Percentiles rank a stretch among this genome's conserved stretches.
Conservation (phyloP, 805 yeast genomes). For the Ogataea saltuana region DNA sequence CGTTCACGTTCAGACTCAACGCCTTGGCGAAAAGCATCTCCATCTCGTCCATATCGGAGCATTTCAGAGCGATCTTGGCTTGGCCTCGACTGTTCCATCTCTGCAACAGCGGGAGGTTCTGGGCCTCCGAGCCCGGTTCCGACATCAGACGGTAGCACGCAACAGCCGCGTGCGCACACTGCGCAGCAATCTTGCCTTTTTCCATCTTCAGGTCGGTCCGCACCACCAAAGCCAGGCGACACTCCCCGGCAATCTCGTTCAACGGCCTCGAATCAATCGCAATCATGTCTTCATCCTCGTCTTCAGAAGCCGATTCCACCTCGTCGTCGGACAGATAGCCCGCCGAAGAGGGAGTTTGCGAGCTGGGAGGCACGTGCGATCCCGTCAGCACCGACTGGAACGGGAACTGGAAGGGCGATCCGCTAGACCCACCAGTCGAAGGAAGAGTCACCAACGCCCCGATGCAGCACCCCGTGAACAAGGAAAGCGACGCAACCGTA, state of each 20-base stretch:
- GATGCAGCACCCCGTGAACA: constrained; percentile 33
- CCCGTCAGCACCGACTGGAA: constrained; percentile 14
- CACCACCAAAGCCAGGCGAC: constrained; percentile 82
- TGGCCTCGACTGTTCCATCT: constrained; percentile 88
- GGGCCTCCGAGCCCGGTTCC: constrained; percentile 49
- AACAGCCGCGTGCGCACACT: constrained; percentile 96
- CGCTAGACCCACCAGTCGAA: constrained; percentile 10
- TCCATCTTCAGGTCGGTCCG: constrained; percentile 90
- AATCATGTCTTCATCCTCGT: constrained; percentile 39
- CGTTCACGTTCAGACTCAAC: constrained; percentile 72
- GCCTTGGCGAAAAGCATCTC: constrained; percentile 80
- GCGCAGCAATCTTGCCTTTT: constrained; percentile 96
- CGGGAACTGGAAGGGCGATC: constrained; percentile 19
- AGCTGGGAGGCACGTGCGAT: constrained; percentile 8
- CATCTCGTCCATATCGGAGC: constrained; percentile 67
- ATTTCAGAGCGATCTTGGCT: constrained; percentile 88
- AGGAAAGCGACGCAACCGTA: constrained; percentile 28
- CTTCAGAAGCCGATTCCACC: constrained; percentile 8
- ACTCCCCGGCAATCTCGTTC: constrained; percentile 75
- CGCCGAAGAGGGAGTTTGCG: constrained; percentile 26
- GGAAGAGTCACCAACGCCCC: constrained; percentile 29
- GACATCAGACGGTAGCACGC: constrained; percentile 77
- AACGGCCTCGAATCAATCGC: constrained; percentile 61
- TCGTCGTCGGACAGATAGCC: constrained; percentile 29
- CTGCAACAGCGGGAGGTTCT: constrained; percentile 61